Evolutionary conservation across 371 early-diverging fungal species (phyloP), one percentile per base, ranked within the genome.

Genomic region (Paramicrosporidium saccamoebae): DNA sequence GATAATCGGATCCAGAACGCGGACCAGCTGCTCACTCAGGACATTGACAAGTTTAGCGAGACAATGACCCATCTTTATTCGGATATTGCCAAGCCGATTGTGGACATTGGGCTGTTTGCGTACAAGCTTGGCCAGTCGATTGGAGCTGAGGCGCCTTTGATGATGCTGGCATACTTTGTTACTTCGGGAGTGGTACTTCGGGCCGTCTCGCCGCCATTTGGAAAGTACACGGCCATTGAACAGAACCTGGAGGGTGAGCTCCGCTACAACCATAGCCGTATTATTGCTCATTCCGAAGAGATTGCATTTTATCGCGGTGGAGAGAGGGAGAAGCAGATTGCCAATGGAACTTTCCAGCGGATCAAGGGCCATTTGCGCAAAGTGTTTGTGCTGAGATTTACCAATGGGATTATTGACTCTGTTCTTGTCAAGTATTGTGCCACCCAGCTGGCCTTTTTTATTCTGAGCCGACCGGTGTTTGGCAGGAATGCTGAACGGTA

Each of bases 361-460:
- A 56, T 84, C 19, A 50, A 71, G 12, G 32, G 51, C 10, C 82
- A 82, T 39, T 60, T 67, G 12, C 64, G 67, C 26, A 46, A 48
- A 25, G 64, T 78, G 5, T 71, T 64, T 30, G 52, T 55, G 5
- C 45, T 66, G 28, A 58, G 72, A 17, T 63, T 72, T 31, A 30
- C 55, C 16, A 67, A 72, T 33, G 69, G 71, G 19, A 35, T 41
- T 10, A 34, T 33, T 19, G 67, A 67, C 31, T 68, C 66, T 13
- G 64, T 75, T 25, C 46, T 72, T 23, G 73, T 77, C 27, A 74
- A 74, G 41, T 74, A 74, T 31, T 60, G 60, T 18, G 75, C 77
- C 25, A 75, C 75, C 16, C 68, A 71, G 50, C 55, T 69, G 12
- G 75, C 77, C 10, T 75, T 72, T 31, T 54, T 59, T 18, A 36